Percentiles rank a stretch among this genome's conserved stretches.
Conservation (phyloP, 2,329 filamentous ascomycete genomes). For the Ascochyta clinopodiicola region DNA sequence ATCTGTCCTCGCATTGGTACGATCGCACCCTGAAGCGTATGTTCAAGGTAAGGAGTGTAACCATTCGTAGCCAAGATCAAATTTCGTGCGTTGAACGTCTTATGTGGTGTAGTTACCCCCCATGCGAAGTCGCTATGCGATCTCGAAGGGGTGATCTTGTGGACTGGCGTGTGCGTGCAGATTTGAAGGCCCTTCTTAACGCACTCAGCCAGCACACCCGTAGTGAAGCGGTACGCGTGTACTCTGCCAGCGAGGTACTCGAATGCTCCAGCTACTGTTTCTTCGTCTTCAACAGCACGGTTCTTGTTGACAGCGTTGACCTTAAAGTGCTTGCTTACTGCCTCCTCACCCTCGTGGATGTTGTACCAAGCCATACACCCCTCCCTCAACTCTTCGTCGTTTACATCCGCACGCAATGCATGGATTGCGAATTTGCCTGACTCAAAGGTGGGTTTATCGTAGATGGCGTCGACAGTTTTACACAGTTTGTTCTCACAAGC, state of each 20-base stretch:
- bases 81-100: conserved; percentile 20
- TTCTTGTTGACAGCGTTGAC: conserved; percentile 29
- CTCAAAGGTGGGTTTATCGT: conserved; percentile 51
- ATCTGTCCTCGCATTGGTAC: conserved; percentile 52
- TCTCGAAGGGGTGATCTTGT: conserved; percentile 15
- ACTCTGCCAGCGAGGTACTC: conserved; percentile 43
- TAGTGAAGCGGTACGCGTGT: conserved; percentile 43
- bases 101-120: conserved; percentile 29
- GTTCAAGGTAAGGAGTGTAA: conserved; percentile 41
- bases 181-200: conserved; percentile 36
- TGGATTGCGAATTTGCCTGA: conserved; percentile 35
- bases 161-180: conserved; percentile 39
- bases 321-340: conserved; percentile 25
- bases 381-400: conserved; percentile 29
- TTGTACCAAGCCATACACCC: conserved; percentile 40
- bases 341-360: conserved; percentile 23
- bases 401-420: conserved; percentile 28
- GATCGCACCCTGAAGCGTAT: conserved; percentile 48
- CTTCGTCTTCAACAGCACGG: conserved; percentile 18
- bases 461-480: conserved; percentile 65
- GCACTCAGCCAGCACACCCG: conserved; percentile 33
- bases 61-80: conserved; percentile 47
- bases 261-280: conserved; percentile 37
- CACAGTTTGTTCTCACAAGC: conserved; percentile 57
- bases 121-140: conserved; percentile 10